Conservation (phyloP, 1,284 basidiomycete genomes). For the Apiotrichum veenhuisii region DNA sequence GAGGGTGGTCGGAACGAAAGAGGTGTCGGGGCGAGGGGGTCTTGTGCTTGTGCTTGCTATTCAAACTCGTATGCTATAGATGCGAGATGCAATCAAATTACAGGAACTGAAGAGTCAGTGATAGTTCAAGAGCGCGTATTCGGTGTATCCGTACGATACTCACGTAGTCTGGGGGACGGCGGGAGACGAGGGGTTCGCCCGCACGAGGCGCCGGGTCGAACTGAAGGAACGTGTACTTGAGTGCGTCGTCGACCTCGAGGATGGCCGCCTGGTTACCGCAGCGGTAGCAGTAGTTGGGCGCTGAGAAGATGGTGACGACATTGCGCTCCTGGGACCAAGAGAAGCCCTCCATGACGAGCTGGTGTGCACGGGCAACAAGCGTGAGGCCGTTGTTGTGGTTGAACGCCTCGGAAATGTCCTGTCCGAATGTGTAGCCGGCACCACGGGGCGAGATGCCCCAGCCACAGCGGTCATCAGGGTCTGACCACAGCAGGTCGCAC, state of each 20-base stretch:
- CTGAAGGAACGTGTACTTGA: slow-evolving; percentile 70
- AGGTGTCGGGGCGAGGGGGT: background rate
- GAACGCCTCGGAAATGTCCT: slow-evolving; percentile 77
- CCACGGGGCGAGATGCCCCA: slow-evolving; percentile 99
- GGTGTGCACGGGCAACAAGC: slow-evolving; percentile 91
- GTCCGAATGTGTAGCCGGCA: slow-evolving; percentile 98
- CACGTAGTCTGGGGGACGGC: slow-evolving; percentile 97
- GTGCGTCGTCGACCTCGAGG: slow-evolving; percentile 91
- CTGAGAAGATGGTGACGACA: slow-evolving; percentile 99
- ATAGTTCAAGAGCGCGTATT: too few species aligned
- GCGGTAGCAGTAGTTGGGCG: slow-evolving; percentile 98
- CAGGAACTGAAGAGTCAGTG: slow-evolving; percentile 8
- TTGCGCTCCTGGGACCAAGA: slow-evolving; percentile 97
- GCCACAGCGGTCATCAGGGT: slow-evolving; percentile 97
- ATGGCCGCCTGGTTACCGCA: slow-evolving; percentile 99
- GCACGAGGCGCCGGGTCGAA: slow-evolving; percentile 98
- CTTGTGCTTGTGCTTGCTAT: background rate
- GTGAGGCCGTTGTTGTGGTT: slow-evolving; percentile 98
- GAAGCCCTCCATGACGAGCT: slow-evolving; percentile 96
- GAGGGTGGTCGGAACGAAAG: background rate
- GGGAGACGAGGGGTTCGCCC: slow-evolving; percentile 94
- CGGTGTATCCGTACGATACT: slow-evolving; percentile 21
- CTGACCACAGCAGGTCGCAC: slow-evolving; percentile 99
- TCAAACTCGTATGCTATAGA: slow-evolving; percentile 1
- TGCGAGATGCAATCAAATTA: slow-evolving; percentile 5